phyloP scores from a whole-genome alignment of 2,329 filamentous ascomycete species.

The Cladobotryum mycophilum region DNA sequence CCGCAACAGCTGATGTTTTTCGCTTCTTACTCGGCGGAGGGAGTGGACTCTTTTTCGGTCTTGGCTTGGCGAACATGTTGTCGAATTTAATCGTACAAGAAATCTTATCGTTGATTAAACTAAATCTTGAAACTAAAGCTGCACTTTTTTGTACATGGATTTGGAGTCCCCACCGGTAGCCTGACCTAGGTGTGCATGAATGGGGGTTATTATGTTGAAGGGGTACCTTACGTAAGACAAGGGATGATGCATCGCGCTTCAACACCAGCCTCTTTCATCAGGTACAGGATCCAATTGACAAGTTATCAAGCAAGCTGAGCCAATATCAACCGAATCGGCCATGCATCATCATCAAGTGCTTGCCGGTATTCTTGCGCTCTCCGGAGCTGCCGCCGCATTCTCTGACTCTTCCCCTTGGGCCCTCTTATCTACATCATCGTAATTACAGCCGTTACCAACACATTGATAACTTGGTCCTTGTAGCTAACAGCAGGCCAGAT shows the following conservation, averaged over 20 bases:
- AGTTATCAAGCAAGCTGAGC: constrained; percentile 3
- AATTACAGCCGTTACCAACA: constrained; percentile 31
- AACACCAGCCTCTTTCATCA: constrained; percentile 4
- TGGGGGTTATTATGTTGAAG: neutral
- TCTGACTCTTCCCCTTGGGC: constrained; percentile 85
- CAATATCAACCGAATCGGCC: constrained; percentile 5
- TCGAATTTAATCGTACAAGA: neutral
- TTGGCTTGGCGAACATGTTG: constrained; percentile 50
- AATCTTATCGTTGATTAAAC: no score
- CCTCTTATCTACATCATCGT: constrained; percentile 79
- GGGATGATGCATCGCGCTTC: constrained; percentile 6
- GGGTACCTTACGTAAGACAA: constrained; percentile 3
- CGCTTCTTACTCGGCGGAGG: constrained; percentile 60
- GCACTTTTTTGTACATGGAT: neutral
- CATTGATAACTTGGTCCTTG: constrained; percentile 3
- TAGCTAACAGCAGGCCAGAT: constrained; percentile 17
- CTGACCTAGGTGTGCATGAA: neutral
- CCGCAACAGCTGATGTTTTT: constrained; percentile 60
- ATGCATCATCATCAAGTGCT: constrained; percentile 19
- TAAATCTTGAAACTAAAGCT: neutral
- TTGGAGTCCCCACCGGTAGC: no score
- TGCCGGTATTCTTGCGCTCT: constrained; percentile 46
- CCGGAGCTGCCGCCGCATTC: constrained; percentile 63
- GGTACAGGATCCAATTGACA: constrained; percentile 3
- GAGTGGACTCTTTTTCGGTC: constrained; percentile 51